These are phyloP conservation scores for Sonneratia caseolaris DNA, from an alignment of 345 rosid species.

Conservation along the genomic window DNA sequence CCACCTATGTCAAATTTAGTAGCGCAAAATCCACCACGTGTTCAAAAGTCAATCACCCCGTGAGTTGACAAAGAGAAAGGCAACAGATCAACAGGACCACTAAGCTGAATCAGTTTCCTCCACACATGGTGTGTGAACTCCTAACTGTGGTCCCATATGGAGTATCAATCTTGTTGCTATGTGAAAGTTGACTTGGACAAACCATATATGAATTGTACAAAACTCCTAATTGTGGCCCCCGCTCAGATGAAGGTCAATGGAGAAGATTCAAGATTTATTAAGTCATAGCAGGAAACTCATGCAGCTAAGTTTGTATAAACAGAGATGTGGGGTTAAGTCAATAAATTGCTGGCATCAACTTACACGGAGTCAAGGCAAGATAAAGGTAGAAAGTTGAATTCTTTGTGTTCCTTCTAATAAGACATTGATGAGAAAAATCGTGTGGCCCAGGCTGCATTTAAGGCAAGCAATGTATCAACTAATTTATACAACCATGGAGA, in stretches of 20 bases:
- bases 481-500: slow-evolving; percentile 6
- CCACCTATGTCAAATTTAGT: neutral
- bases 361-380: slow-evolving; percentile 66
- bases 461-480: neutral
- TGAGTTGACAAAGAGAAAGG: slow-evolving; percentile 5
- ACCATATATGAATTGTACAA: neutral
- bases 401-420: slow-evolving; percentile 66
- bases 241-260: neutral
- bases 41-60: neutral
- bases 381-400: slow-evolving; percentile 63
- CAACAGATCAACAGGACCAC: slow-evolving; percentile 16
- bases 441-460: slow-evolving; percentile 72
- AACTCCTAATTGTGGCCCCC: neutral
- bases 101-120: slow-evolving; percentile 13
- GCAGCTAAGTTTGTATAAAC: neutral
- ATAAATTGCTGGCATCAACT: slow-evolving; percentile 21
- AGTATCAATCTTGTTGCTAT: slow-evolving; percentile 11
- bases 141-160: too few relatives aligned
- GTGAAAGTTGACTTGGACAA: slow-evolving; percentile 24
- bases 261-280: neutral
- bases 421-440: slow-evolving; percentile 57
- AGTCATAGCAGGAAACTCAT: neutral
- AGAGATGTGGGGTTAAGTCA: neutral
- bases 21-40: neutral
- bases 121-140: slow-evolving; percentile 8